phyloP scores from a whole-genome alignment of 2,329 filamentous ascomycete species.

The Cucurbitaria berberidis region DNA sequence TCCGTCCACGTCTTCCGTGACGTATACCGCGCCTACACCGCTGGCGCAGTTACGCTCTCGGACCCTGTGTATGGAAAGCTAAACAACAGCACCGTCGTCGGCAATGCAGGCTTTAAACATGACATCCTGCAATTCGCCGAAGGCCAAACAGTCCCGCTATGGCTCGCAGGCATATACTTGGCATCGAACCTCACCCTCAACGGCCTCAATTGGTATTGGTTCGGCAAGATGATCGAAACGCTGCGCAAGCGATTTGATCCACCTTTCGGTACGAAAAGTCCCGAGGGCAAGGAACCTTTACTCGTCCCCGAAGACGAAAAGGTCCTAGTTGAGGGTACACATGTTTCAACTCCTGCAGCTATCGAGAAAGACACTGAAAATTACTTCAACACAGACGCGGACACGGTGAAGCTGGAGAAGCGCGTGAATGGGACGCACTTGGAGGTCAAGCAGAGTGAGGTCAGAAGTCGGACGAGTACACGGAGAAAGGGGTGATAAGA shows the following conservation, averaged over 20 bases:
- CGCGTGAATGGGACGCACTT: slow-evolving; percentile 30
- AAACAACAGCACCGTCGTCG: slow-evolving; percentile 26
- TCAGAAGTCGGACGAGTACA: slow-evolving; percentile 30
- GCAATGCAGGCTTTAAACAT: slow-evolving; percentile 35
- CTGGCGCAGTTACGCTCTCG: slow-evolving; percentile 27
- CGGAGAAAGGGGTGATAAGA: slow-evolving; percentile 16
- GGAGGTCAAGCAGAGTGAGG: slow-evolving; percentile 35
- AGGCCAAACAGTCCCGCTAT: slow-evolving; percentile 62
- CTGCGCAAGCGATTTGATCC: slow-evolving; percentile 76
- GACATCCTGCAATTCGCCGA: slow-evolving; percentile 59
- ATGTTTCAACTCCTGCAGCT: slow-evolving; percentile 38
- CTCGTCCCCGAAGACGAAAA: slow-evolving; percentile 33
- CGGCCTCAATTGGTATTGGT: slow-evolving; percentile 83
- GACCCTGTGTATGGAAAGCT: slow-evolving; percentile 39
- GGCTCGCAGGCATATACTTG: slow-evolving; percentile 73
- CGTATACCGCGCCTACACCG: slow-evolving; percentile 59
- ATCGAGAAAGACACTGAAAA: slow-evolving; percentile 25
- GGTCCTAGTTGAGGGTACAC: slow-evolving; percentile 43
- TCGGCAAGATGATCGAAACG: slow-evolving; percentile 82
- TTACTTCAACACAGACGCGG: slow-evolving; percentile 21
- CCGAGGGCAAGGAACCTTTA: slow-evolving; percentile 22
- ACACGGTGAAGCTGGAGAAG: slow-evolving; percentile 27
- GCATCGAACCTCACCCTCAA: slow-evolving; percentile 75
- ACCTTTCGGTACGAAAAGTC: slow-evolving; percentile 55
- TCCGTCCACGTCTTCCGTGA: slow-evolving; percentile 70